Evolutionary conservation across 768 basidiomycete genomes (phyloP).

Genomic region (Hericium alpestre): DNA sequence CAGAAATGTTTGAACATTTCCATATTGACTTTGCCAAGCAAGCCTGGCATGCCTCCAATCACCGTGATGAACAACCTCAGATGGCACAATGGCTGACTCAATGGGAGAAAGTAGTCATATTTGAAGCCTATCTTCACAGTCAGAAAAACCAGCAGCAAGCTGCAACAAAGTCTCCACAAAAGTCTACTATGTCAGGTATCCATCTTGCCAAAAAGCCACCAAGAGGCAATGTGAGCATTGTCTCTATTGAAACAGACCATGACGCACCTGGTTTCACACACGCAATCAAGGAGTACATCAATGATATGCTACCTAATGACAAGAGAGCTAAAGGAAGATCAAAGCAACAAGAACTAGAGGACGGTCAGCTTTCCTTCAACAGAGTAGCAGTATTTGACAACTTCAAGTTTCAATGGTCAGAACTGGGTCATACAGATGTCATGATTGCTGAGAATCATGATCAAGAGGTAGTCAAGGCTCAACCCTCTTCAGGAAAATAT

Average conservation of each 20-base stretch:
- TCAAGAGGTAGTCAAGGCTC: neutral
- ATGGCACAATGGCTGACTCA: neutral
- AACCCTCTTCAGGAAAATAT: neutral
- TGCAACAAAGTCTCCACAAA: neutral
- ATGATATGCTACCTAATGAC: neutral
- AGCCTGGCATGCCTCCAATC: conserved; percentile 1
- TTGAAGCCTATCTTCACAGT: too few species aligned
- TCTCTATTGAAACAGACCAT: neutral
- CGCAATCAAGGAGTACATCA: neutral
- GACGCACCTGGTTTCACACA: neutral
- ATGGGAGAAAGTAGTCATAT: neutral
- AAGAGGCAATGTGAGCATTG: neutral
- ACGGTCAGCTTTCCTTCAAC: neutral
- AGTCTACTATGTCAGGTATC: neutral
- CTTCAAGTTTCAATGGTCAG: neutral
- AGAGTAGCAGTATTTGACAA: neutral
- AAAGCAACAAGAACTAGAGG: too few species aligned
- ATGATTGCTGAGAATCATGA: neutral
- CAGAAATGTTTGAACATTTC: conserved; percentile 7
- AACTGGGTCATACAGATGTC: neutral
- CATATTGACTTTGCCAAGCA: conserved; percentile 4
- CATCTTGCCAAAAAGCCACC: too few species aligned
- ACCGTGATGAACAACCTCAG: neutral
- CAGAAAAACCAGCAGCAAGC: neutral
- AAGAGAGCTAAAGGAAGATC: too few species aligned